Conservation (phyloP, 2,329 filamentous ascomycete genomes). For the Colletotrichum limetticola region DNA sequence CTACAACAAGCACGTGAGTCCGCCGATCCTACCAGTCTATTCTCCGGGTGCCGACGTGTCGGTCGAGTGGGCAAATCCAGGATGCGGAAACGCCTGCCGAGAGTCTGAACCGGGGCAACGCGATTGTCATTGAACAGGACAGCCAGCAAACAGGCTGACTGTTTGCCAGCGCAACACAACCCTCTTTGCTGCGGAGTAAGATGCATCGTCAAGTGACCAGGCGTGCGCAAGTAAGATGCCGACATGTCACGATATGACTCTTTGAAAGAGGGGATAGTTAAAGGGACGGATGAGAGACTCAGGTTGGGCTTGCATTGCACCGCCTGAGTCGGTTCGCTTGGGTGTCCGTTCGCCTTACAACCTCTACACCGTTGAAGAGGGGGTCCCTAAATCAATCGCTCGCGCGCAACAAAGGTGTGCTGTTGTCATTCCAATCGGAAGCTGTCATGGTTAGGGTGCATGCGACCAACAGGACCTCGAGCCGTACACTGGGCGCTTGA, state of each 20-base stretch:
- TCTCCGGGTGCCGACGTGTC: constrained; percentile 14
- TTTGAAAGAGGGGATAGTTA: constrained; percentile 8
- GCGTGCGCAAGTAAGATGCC: constrained; percentile 31
- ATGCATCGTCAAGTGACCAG: constrained; percentile 32
- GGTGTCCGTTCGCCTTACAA: constrained; percentile 14
- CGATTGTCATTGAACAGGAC: constrained; percentile 11
- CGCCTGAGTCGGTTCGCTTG: constrained; percentile 10
- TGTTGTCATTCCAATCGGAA: constrained; percentile 25
- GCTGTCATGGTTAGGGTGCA: constrained; percentile 22
- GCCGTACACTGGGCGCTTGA: constrained; percentile 10
- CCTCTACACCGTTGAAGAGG: constrained; percentile 6
- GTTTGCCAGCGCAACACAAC: constrained; percentile 29
- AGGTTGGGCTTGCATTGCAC: constrained; percentile 26
- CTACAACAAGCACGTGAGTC: constrained; percentile 14
- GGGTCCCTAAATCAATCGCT: not conserved
- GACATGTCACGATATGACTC: constrained; percentile 36
- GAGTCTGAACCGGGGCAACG: constrained; percentile 20
- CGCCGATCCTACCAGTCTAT: not conserved
- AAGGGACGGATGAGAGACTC: constrained; percentile 7
- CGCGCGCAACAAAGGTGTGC: not conserved
- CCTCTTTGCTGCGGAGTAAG: constrained; percentile 29
- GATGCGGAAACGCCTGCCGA: constrained; percentile 7
- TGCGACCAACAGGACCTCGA: constrained; percentile 16
- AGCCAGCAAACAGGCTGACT: constrained; percentile 28
- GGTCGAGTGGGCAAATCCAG: constrained; percentile 8